phyloP scores from a whole-genome alignment of 1,284 basidiomycete species.

The Vanrija sp. region DNA sequence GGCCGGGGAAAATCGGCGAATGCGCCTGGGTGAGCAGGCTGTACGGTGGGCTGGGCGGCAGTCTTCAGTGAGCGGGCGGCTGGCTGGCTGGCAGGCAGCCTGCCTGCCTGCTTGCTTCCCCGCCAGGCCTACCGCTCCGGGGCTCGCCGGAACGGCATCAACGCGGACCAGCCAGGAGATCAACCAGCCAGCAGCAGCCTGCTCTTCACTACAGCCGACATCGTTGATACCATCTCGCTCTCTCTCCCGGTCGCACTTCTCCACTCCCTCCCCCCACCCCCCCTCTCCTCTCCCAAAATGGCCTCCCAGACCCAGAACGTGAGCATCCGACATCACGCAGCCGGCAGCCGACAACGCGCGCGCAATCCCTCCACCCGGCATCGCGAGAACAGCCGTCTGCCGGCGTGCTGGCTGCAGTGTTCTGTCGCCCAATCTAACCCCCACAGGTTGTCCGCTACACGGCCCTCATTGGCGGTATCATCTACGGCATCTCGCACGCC shows the following conservation, averaged over 20 bases:
- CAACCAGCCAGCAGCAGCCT: background rate
- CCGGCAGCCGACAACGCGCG: background rate
- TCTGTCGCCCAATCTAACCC: background rate
- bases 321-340: background rate
- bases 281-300: slow-evolving; percentile 29
- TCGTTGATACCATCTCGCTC: background rate
- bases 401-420: background rate
- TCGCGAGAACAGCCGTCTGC: background rate
- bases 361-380: background rate
- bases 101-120: too few species aligned
- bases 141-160: background rate
- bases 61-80: too few species aligned
- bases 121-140: too few species aligned
- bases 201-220: background rate
- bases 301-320: slow-evolving; percentile 34
- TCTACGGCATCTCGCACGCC: slow-evolving; percentile 90
- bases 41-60: too few species aligned
- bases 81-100: too few species aligned
- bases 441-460: slow-evolving; percentile 92
- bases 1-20: too few species aligned
- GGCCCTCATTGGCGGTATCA: slow-evolving; percentile 79
- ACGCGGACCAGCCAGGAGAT: background rate
- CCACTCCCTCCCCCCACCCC: background rate
- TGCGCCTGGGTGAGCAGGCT: too few species aligned
- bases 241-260: background rate